Base-by-base conservation (phyloP, 768 basidiomycete genomes). In the Tricholoma flavovirens region DNA sequence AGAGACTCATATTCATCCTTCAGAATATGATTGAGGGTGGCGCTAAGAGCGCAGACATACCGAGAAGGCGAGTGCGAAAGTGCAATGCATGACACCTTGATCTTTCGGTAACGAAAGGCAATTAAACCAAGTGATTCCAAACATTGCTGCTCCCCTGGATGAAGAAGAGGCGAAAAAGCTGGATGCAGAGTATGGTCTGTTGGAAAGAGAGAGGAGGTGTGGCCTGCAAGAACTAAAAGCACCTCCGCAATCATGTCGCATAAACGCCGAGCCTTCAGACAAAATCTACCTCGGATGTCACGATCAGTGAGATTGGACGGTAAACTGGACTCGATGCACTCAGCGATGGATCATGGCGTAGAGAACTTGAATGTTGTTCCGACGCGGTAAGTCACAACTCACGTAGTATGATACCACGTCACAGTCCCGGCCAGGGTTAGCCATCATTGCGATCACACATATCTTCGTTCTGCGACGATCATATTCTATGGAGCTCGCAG, bases 91-190 rank as follows among this genome's bases (percentile, higher is more conserved):
- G 82, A 75, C 56, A 74, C 66, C 68, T 83, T 87, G 67, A 96
- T 84, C 59, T 76, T 86, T 58, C 82, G 77, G 70, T 93, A 95
- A 22, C 86, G 82, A 51, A 76, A 78, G 1, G 89, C 93, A 49
- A 95, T 82, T 49, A 79, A 77, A 8, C 83, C 88, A 2, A 97
- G 81, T 9, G 83, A 79, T 64, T 92, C 86, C n/a, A 95, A 78
- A 60, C 86, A 88, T 67, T 93, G 83, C 53, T 86, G 80, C 66
- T 96, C 93, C 9, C 93, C 93, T 2, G 93, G 93, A 64, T 97
- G 93, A 3, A 97, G 81, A 14, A 93, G 82, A 3, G 83, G 76
- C 5, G 69, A 56, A 63, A 93, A 86, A 0, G 84, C 79, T 4
- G 88, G 82, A 64, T 84, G 79, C 40, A 90, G 66, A 30, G 71